phyloP scores from a whole-genome alignment of 352 stramenopile genomes.

The Globisporangium uncinulatum region DNA sequence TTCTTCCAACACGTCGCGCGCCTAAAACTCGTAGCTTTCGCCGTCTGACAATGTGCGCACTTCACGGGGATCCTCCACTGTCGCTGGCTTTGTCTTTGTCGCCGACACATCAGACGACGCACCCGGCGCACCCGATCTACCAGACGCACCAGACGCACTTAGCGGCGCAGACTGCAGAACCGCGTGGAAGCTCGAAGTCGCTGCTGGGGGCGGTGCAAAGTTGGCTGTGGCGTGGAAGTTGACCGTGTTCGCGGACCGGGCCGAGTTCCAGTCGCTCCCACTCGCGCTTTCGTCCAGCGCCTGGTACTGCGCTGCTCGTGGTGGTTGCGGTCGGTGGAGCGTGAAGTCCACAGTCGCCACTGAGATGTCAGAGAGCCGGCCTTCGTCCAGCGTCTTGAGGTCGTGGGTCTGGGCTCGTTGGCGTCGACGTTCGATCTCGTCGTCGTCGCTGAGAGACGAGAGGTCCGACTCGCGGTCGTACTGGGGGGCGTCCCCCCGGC shows the following conservation, averaged over 20 bases:
- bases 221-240: constrained; percentile 29
- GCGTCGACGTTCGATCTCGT: constrained; percentile 23
- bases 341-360: constrained; percentile 18
- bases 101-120: neutral
- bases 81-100: neutral
- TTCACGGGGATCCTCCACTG: constrained; percentile 18
- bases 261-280: constrained; percentile 10
- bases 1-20: neutral
- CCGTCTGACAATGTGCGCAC: constrained; percentile 47
- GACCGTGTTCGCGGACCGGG: constrained; percentile 31
- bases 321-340: constrained; percentile 14
- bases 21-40: constrained; percentile 74
- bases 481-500: neutral
- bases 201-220: neutral
- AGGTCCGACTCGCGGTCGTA: constrained; percentile 50
- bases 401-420: constrained; percentile 3
- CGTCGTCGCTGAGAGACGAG: constrained; percentile 50
- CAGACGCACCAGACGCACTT: no score
- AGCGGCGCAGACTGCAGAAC: neutral
- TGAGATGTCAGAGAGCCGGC: constrained; percentile 15
- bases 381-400: constrained; percentile 14
- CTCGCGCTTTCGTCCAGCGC: neutral
- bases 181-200: neutral
- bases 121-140: no score
- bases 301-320: constrained; percentile 10